Base-by-base conservation (phyloP, 345 rosid species). In the Psidium friedrichsthalianum region DNA sequence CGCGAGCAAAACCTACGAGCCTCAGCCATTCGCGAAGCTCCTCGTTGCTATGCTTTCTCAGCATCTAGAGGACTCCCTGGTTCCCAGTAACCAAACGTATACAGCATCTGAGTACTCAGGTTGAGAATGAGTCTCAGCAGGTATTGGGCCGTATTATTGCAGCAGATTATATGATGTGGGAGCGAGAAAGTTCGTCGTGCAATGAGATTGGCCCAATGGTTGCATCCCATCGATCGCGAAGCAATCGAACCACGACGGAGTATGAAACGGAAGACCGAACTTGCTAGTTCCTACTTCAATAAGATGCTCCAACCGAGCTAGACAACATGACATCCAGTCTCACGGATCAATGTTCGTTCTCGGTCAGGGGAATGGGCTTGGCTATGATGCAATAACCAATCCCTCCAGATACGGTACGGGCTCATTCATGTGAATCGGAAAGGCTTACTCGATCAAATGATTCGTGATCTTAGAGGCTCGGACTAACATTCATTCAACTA, bases 201-300 rank as follows among this genome's bases (percentile, higher is more conserved):
- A 84, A 84, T 61, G 93, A 93, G 86, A 74, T 93, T 40, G 93
- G 92, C 2, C 92, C 93, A 2, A 86, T 0, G 92, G 93, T 4
- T 92, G 95, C 91, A 87, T 89, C 47, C 93, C 93, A 3, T 82
- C 86, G 0, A 56, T 91, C 7, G 74, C 90, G 6, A 90, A 85
- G 84, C 86, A 58, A n/a, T 36, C 83, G 15, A 51, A 82, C 24
- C 87, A 84, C 84, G 52, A 24, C 1, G 91, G 92, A 18, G 49
- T 64, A 56, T 93, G 93, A 18, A 86, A 42, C 5, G 89, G 91
- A 54, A 88, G 87, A 56, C 8, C 82, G 3, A 92, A 92, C 86
- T 82, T 85, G 56, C 49, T 89, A 3, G 90, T 88, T 29, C 85
- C 1, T 49, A 74, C 51, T 91, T 90, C 83, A 93, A 91, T 81